Base-by-base conservation (phyloP, 352 stramenopile species). In the Phytopythium mirpurense region DNA sequence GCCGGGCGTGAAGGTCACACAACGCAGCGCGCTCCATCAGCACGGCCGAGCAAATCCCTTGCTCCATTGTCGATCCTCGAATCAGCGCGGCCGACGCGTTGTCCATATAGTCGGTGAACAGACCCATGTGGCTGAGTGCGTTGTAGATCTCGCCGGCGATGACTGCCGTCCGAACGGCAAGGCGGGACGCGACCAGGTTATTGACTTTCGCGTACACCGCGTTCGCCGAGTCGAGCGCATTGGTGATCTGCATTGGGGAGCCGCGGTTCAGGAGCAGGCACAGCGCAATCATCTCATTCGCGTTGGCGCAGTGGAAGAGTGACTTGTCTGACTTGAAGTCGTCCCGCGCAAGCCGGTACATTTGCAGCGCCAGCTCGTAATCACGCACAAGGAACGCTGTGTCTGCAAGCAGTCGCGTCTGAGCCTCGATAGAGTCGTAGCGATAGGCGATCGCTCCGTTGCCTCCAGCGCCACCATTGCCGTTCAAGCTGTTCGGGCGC, bases 251-350 rank as follows among this genome's bases (percentile, higher is more conserved):
- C 56, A 89, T 79, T 0, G 82, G 75, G 8, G 83, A 89, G 26
- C 83, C 83, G 18, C 86, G 88, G 1, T 74, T 88, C 19, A 95
- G 54, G 29, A 95, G 64, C 41, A 92, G 57, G 43, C 83, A 94
- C 19, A 96, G 35, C 19, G 86, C 83, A 54, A 96, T 94, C 84
- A 92, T 91, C 54, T 96, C 85, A 62, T 93, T 93, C 2, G 81
- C 81, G 57, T 90, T 86, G 2, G 82, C 86, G 37, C 72, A 83
- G 43, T 96, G 86, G 38, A 89, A 71, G 29, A 87, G 45, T 12
- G 85, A 90, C 67, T 92, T 93, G 69, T 96, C 86, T 11, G 80
- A 88, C 56, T 93, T 96, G 58, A 89, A 97, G 65, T 97, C 89
- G 49, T 97, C 89, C 16, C 89, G 74, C 24, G 85, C 89, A 29